Conservation (phyloP, 495 filamentous ascomycete genomes). For the Amphirosellinia nigrospora region DNA sequence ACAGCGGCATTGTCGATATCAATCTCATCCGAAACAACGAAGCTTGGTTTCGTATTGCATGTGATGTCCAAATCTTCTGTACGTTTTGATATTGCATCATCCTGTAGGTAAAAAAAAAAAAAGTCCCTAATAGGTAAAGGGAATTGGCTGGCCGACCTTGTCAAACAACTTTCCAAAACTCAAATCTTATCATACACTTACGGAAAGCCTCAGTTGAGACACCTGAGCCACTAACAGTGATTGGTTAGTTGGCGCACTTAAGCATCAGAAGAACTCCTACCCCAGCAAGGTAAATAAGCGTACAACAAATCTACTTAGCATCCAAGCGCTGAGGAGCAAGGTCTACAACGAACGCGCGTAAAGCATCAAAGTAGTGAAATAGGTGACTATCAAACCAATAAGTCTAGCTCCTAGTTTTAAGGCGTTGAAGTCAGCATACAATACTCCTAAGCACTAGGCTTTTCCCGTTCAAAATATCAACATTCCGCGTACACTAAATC, state of each 20-base stretch:
- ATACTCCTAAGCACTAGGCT: slow-evolving; percentile 62
- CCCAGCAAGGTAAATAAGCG: slow-evolving; percentile 15
- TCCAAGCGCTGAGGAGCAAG: slow-evolving; percentile 58
- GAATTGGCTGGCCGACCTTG: slow-evolving; percentile 51
- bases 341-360: slow-evolving; percentile 61
- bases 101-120: slow-evolving; percentile 56
- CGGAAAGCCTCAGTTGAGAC: slow-evolving; percentile 52
- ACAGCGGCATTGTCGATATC: slow-evolving; percentile 58
- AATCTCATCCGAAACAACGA: slow-evolving; percentile 63
- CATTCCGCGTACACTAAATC: neutral
- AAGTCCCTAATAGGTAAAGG: slow-evolving; percentile 24
- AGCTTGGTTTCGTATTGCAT: slow-evolving; percentile 61
- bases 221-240: slow-evolving; percentile 36
- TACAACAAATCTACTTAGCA: slow-evolving; percentile 57
- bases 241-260: neutral
- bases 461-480: slow-evolving; percentile 26
- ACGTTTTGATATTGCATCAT: slow-evolving; percentile 67
- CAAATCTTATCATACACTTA: slow-evolving; percentile 61
- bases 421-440: slow-evolving; percentile 65
- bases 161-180: slow-evolving; percentile 67
- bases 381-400: slow-evolving; percentile 64
- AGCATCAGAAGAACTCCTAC: neutral
- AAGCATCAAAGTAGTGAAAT: slow-evolving; percentile 57
- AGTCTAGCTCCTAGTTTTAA: slow-evolving; percentile 53
- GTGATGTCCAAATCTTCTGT: slow-evolving; percentile 62